Base-by-base conservation (phyloP, 495 filamentous ascomycete genomes). In the Tuber indicum region DNA sequence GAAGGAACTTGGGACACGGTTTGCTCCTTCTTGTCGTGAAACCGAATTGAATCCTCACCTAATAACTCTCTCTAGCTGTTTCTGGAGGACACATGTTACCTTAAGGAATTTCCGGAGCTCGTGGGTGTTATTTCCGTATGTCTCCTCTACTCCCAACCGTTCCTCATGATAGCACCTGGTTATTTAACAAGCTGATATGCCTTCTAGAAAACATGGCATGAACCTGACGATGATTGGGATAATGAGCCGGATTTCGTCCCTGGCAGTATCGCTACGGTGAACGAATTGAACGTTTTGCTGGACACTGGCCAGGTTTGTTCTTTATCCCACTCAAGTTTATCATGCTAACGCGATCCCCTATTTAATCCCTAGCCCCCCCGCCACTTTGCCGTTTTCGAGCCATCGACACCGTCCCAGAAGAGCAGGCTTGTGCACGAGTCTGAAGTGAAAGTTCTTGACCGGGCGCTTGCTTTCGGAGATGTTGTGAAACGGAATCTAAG, bases 361-460 rank as follows among this genome's bases (percentile, higher is more conserved):
- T 58, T 46, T 47, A 72, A 16, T 69, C 42, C 69, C 16, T 74
- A 87, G 84, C 84, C 84, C n/a, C 84, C 86, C 17, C 81, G 81
- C 58, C 71, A 76, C 71, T 83, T 77, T 46, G 81, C 77, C 84
- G 83, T 46, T 85, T 85, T 84, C 76, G 85, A 46, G 79, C 86
- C 69, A 77, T 87, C 74, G 43, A 70, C 42, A 83, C 85, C 78
- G 23, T 44, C 75, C 47, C 19, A 75, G 73, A 7, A 80, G 80
- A 73, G 84, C 76, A 44, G 79, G 58, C 84, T 88, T 42, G 75
- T 88, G 10, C 83, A 84, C 49, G 87, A 87, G 78, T 83, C 83
- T 41, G 86, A 86, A 73, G 77, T 88, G 39, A 79, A 77, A 14
- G 83, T 88, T 17, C 74, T 88, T 21, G 86, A 87, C 76, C 84